phyloP scores from a whole-genome alignment of 1,284 basidiomycete genomes.

The Porodaedalea pini region DNA sequence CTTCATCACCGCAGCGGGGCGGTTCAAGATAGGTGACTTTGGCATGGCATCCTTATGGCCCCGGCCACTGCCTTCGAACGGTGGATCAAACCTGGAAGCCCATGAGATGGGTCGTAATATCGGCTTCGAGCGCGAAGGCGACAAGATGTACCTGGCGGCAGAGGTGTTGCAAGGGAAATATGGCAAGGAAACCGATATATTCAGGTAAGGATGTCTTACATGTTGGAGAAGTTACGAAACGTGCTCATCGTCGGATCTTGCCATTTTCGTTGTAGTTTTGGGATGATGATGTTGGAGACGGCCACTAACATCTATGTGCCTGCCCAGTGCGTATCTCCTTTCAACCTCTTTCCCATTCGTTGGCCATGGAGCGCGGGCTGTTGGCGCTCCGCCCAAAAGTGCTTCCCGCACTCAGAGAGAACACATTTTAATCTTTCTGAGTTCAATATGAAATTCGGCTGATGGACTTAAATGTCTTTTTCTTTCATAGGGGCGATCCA shows the following conservation, averaged over 20 bases:
- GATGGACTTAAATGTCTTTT: neutral
- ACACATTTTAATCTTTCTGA: neutral
- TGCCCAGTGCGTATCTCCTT: conserved; percentile 72
- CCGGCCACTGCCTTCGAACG: conserved; percentile 40
- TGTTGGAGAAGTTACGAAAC: neutral
- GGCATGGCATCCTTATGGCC: conserved; percentile 94
- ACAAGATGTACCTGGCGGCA: conserved; percentile 97
- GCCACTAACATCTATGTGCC: conserved; percentile 96
- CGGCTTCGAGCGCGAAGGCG: conserved; percentile 91
- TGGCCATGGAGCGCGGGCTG: neutral
- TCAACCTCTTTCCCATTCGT: conserved; percentile 11
- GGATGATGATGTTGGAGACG: conserved; percentile 93
- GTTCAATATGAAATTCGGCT: neutral
- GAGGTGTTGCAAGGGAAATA: conserved; percentile 93
- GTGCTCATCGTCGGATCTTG: neutral
- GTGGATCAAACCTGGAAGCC: conserved; percentile 26
- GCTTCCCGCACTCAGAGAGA: neutral
- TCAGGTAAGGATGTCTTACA: conserved; percentile 62
- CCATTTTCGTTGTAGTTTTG: conserved; percentile 56
- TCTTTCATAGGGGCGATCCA: conserved; percentile 64
- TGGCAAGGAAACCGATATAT: conserved; percentile 93
- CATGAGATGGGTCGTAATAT: conserved; percentile 36
- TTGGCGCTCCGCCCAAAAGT: neutral
- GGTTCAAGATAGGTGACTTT: conserved; percentile 98
- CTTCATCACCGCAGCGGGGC: conserved; percentile 85